Conservation (phyloP, 148 eudicot genomes). For the Heliosperma pusillum region DNA sequence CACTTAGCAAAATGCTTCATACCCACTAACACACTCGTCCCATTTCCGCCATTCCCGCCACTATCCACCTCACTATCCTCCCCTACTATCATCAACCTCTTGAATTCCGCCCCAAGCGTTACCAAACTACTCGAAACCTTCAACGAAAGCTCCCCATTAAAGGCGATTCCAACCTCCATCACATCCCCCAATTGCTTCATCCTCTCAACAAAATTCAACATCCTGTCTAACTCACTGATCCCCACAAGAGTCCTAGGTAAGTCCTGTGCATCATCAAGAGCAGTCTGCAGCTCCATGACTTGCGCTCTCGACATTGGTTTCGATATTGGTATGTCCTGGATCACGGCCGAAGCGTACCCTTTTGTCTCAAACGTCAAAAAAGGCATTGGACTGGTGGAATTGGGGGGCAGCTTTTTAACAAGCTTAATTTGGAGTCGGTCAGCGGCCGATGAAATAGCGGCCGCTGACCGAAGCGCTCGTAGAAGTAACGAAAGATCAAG, state of each 20-base stretch:
- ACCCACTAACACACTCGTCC: constrained; percentile 64
- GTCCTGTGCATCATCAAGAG: constrained; percentile 71
- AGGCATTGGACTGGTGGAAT: constrained; percentile 61
- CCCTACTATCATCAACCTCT: constrained; percentile 62
- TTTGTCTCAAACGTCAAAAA: constrained; percentile 79
- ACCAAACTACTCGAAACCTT: constrained; percentile 67
- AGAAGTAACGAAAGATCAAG: constrained; percentile 76
- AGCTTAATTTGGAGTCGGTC: constrained; percentile 71
- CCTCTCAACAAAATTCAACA: constrained; percentile 65
- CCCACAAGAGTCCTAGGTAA: constrained; percentile 67
- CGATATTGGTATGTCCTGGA: constrained; percentile 92
- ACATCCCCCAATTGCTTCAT: constrained; percentile 91
- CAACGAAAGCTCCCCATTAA: constrained; percentile 67
- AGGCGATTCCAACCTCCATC: constrained; percentile 52
- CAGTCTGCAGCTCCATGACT: constrained; percentile 61
- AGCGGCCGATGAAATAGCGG: constrained; percentile 44
- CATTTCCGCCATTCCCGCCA: constrained; percentile 45
- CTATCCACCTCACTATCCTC: constrained; percentile 40
- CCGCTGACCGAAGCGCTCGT: constrained; percentile 76
- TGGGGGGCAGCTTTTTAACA: constrained; percentile 79
- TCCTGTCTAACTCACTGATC: constrained; percentile 55
- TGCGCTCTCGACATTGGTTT: constrained; percentile 81
- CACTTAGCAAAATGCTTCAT: constrained; percentile 90
- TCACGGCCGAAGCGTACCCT: constrained; percentile 75
- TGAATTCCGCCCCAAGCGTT: constrained; percentile 77